Conservation (phyloP, 1,284 basidiomycete genomes). For the Coniferiporia sulphurascens region DNA sequence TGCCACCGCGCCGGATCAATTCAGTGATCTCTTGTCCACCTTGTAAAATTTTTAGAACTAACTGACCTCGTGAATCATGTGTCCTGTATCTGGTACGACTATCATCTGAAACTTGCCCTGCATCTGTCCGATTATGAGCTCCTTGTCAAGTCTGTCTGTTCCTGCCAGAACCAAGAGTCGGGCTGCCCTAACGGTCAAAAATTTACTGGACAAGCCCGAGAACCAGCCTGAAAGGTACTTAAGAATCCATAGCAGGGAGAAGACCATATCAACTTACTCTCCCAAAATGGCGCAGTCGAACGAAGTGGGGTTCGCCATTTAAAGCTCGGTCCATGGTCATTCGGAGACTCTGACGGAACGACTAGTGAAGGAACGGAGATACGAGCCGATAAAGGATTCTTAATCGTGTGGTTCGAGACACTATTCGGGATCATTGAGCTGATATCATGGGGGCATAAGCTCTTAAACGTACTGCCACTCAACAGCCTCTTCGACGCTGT, state of each 20-base stretch:
- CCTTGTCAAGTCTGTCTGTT: conserved; percentile 87
- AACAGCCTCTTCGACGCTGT: conserved; percentile 78
- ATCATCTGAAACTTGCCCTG: conserved; percentile 95
- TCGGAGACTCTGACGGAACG: conserved; percentile 40
- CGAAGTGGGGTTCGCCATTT: conserved; percentile 84
- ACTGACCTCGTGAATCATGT: conserved; percentile 89
- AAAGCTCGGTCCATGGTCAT: conserved; percentile 34
- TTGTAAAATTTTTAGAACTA: not conserved
- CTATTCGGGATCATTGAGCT: conserved; percentile 33
- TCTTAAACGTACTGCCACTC: conserved; percentile 84
- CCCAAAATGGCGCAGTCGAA: conserved; percentile 88
- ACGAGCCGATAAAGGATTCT: conserved; percentile 75
- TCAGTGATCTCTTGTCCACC: not conserved
- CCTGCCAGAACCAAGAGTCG: conserved; percentile 89
- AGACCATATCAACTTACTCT: conserved; percentile 45
- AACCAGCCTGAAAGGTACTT: conserved; percentile 76
- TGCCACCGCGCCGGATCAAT: conserved; percentile 28
- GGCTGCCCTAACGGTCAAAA: conserved; percentile 74
- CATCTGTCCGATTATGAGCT: conserved; percentile 99
- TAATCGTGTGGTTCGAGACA: conserved; percentile 70
- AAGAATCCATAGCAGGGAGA: not conserved
- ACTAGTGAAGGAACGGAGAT: conserved; percentile 81
- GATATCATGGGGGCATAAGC: not conserved
- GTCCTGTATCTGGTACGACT: conserved; percentile 84
- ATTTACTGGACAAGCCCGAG: conserved; percentile 70